Percentiles rank a stretch among this genome's conserved stretches.
Conservation (phyloP, 352 stramenopile species). For the Pythium phragmitis region DNA sequence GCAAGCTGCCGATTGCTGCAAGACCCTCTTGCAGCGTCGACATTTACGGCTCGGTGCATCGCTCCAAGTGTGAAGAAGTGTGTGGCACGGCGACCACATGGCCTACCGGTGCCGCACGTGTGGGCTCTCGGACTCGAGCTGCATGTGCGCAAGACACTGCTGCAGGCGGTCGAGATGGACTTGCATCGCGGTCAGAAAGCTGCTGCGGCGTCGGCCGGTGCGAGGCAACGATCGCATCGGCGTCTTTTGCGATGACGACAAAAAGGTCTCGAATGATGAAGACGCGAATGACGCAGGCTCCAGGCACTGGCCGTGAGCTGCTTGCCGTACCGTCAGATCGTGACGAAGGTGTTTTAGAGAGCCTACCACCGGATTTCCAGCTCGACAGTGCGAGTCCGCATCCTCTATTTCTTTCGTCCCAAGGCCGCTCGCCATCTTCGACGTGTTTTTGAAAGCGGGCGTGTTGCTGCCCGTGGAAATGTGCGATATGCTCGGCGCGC, state of each 20-base stretch:
- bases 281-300: slow-evolving; percentile 33
- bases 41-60: slow-evolving; percentile 64
- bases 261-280: slow-evolving; percentile 37
- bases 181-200: slow-evolving; percentile 48
- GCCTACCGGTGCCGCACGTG: slow-evolving; percentile 81
- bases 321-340: slow-evolving; percentile 58
- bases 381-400: not conserved
- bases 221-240: slow-evolving; percentile 38
- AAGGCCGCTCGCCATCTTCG: slow-evolving; percentile 41
- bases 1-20: too few species aligned
- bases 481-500: slow-evolving; percentile 71
- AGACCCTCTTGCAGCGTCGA: slow-evolving; percentile 6
- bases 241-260: slow-evolving; percentile 8
- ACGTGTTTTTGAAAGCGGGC: slow-evolving; percentile 71
- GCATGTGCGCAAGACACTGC: slow-evolving; percentile 74
- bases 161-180: slow-evolving; percentile 58
- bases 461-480: slow-evolving; percentile 69
- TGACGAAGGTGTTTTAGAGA: slow-evolving; percentile 58
- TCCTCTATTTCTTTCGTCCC: slow-evolving; percentile 10
- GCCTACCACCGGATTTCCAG: slow-evolving; percentile 42
- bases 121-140: slow-evolving; percentile 83
- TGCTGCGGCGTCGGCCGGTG: slow-evolving; percentile 40
- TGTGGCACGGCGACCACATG: slow-evolving; percentile 89
- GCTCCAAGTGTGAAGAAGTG: slow-evolving; percentile 83
- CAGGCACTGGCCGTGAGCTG: slow-evolving; percentile 76